phyloP scores from a whole-genome alignment of 148 eudicot genomes.

The Amaranthus hypochondriacus region DNA sequence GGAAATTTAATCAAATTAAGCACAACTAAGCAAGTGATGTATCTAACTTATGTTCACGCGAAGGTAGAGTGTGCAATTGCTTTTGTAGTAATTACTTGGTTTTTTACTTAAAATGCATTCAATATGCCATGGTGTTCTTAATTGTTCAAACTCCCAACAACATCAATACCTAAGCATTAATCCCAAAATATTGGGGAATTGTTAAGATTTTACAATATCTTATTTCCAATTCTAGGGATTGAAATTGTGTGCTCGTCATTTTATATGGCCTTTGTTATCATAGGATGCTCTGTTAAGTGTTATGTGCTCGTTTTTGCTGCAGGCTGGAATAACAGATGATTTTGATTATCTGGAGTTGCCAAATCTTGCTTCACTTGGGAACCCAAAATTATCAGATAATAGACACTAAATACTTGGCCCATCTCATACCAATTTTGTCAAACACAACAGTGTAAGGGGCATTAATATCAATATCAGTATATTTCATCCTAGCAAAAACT shows the following conservation, averaged over 20 bases:
- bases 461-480: too few species aligned
- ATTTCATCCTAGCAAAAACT: not conserved
- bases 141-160: not conserved
- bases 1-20: too few species aligned
- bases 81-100: not conserved
- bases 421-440: too few species aligned
- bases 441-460: too few species aligned
- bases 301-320: slow-evolving; percentile 25
- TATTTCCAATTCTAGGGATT: not conserved
- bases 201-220: too few species aligned
- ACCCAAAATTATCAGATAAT: not conserved
- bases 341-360: slow-evolving; percentile 88
- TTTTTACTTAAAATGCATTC: not conserved
- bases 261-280: not conserved
- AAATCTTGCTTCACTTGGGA: slow-evolving; percentile 31
- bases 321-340: slow-evolving; percentile 94
- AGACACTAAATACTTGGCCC: too few species aligned
- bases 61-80: not conserved
- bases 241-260: not conserved
- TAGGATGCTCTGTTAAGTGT: not conserved
- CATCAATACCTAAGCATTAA: too few species aligned
- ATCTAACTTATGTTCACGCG: not conserved
- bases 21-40: too few species aligned
- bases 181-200: too few species aligned
- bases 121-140: not conserved